Conservation (phyloP, 805 yeast species). For the Saccharomycopsis javanensis region DNA sequence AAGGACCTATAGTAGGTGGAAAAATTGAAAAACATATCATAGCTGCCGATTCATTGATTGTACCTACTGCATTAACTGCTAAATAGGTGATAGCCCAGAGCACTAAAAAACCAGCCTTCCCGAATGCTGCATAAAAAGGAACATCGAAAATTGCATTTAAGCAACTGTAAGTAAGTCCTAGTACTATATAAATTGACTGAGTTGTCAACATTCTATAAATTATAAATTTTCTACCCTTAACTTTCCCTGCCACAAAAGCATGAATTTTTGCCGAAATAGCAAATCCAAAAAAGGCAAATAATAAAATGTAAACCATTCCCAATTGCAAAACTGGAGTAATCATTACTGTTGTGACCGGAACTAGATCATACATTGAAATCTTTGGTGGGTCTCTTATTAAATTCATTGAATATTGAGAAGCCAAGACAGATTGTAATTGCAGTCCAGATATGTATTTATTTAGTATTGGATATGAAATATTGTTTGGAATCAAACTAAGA, state of each 20-base stretch:
- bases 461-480: conserved; percentile 23
- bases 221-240: conserved; percentile 37
- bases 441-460: conserved; percentile 18
- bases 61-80: conserved; percentile 69
- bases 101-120: conserved; percentile 61
- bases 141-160: conserved; percentile 64
- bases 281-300: conserved; percentile 64
- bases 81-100: conserved; percentile 62
- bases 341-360: conserved; percentile 42
- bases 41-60: conserved; percentile 59
- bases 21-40: conserved; percentile 38
- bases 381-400: conserved; percentile 26
- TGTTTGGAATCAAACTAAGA: conserved; percentile 19
- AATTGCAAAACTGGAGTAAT: conserved; percentile 62
- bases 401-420: background rate
- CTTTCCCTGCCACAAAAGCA: conserved; percentile 35
- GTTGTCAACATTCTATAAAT: conserved; percentile 43
- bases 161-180: conserved; percentile 48
- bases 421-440: background rate
- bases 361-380: conserved; percentile 34
- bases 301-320: conserved; percentile 63
- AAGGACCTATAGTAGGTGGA: conserved; percentile 62
- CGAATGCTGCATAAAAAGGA: conserved; percentile 48
- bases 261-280: conserved; percentile 49
- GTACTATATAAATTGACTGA: conserved; percentile 43